A percentile compares a stretch with the other conserved stretches of the same genome.
Evolutionary conservation across 1,284 basidiomycete genomes (phyloP).

Genomic region (Tilletia setariae): DNA sequence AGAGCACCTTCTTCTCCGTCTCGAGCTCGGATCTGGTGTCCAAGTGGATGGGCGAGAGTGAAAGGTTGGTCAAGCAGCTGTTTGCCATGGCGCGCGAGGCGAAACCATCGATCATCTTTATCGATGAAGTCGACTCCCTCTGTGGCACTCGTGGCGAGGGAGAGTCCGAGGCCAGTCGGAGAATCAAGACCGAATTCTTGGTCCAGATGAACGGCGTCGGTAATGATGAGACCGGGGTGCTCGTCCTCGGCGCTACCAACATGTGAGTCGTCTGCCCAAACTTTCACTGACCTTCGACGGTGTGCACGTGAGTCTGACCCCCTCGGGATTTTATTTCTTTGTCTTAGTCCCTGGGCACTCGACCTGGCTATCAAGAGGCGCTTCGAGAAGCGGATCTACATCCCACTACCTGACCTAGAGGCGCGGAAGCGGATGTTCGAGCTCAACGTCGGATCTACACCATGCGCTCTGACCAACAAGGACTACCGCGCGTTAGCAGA

Average conservation of each 20-base stretch:
- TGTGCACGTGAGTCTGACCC: too few relatives aligned
- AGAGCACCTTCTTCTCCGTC: constrained; percentile 95
- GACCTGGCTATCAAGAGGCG: constrained; percentile 97
- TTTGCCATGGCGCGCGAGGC: constrained; percentile 94
- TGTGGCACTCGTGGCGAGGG: constrained; percentile 92
- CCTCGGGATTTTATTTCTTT: too few relatives aligned
- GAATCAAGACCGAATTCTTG: constrained; percentile 98
- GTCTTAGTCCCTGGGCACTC: constrained; percentile 64
- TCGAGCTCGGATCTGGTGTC: constrained; percentile 92
- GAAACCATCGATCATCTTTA: constrained; percentile 97
- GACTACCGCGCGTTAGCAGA: constrained; percentile 81
- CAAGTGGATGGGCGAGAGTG: constrained; percentile 99
- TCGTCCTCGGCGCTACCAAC: constrained; percentile 98
- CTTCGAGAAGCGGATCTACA: constrained; percentile 98
- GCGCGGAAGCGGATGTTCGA: constrained; percentile 95
- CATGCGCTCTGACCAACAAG: constrained; percentile 73
- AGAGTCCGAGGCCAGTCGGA: constrained; percentile 88
- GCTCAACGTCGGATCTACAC: constrained; percentile 89
- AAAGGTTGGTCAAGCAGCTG: constrained; percentile 86
- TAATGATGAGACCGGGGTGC: constrained; percentile 84
- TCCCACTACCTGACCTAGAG: constrained; percentile 88
- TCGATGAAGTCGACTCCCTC: constrained; percentile 96
- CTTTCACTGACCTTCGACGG: background rate
- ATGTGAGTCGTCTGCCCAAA: constrained; percentile 69
- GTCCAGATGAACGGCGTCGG: constrained; percentile 98